These are phyloP conservation scores for Erysiphe neolycopersici DNA, from an alignment of 2,329 filamentous ascomycete genomes.

Conservation along the genomic window DNA sequence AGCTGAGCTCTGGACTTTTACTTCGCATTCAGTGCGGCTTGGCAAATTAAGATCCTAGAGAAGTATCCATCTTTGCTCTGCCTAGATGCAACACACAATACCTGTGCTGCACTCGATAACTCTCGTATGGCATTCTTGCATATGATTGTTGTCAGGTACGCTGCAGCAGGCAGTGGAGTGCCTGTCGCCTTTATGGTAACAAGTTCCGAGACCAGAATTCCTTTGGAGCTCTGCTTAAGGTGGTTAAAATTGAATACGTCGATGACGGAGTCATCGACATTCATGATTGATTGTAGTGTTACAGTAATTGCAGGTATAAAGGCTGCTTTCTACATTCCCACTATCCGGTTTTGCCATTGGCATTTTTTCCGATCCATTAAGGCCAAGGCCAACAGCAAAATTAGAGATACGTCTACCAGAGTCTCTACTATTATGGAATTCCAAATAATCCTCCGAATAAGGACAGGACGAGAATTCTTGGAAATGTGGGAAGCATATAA, in stretches of 20 bases:
- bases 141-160: background rate
- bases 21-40: too few relatives aligned
- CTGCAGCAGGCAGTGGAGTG: background rate
- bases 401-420: too few relatives aligned
- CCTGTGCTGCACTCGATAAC: background rate
- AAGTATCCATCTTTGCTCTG: too few relatives aligned
- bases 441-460: background rate
- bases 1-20: too few relatives aligned
- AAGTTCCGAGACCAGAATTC: background rate
- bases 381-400: background rate
- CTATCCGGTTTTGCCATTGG: background rate
- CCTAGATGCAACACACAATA: background rate
- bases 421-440: background rate
- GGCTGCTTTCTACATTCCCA: background rate
- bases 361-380: background rate
- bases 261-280: background rate
- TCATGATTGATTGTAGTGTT: background rate
- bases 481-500: background rate
- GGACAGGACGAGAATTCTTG: background rate
- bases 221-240: background rate
- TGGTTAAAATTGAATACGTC: background rate
- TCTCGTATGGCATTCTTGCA: background rate
- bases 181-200: background rate
- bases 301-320: background rate
- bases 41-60: too few relatives aligned